These are phyloP conservation scores for Pleurostoma richardsiae DNA, from an alignment of 2,329 filamentous ascomycete genomes.

Conservation along the genomic window DNA sequence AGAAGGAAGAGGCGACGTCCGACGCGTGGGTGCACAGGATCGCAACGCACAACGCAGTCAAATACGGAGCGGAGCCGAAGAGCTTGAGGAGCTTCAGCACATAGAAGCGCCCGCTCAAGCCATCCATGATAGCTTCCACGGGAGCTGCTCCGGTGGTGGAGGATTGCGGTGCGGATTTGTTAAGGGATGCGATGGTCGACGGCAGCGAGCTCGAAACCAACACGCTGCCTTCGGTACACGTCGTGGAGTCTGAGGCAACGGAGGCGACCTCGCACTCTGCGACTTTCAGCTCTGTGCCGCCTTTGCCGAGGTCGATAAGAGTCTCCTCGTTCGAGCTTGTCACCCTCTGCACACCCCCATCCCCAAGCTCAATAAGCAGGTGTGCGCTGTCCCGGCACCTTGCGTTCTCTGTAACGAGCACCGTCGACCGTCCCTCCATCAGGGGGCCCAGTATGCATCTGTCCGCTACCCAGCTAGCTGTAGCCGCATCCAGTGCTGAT, in stretches of 20 bases:
- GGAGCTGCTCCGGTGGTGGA: no score
- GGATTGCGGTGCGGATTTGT: no score
- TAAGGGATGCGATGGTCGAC: not conserved
- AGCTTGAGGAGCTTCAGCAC: slow-evolving; percentile 6
- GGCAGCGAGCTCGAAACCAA: not conserved
- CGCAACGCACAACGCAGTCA: not conserved
- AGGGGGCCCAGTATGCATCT: slow-evolving; percentile 6
- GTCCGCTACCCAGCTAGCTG: not conserved
- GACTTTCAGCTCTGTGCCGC: not conserved
- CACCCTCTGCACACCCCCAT: slow-evolving; percentile 2
- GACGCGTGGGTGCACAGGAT: not conserved
- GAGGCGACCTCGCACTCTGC: not conserved
- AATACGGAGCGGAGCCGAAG: slow-evolving; percentile 6
- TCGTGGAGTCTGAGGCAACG: not conserved
- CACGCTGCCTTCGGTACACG: not conserved
- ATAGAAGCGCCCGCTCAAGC: slow-evolving; percentile 1
- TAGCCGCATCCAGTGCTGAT: slow-evolving; percentile 56
- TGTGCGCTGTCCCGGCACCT: slow-evolving; percentile 4
- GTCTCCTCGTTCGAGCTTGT: not conserved
- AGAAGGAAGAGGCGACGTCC: not conserved
- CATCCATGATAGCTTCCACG: not conserved
- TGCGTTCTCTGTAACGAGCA: slow-evolving; percentile 6
- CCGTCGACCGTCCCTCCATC: slow-evolving; percentile 3
- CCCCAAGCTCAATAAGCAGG: slow-evolving; percentile 4
- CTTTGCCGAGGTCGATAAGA: not conserved